Percentiles rank a stretch among this genome's conserved stretches.
phyloP scores from a whole-genome alignment of 2,329 filamentous ascomycete genomes.

The Diaporthe sp. region DNA sequence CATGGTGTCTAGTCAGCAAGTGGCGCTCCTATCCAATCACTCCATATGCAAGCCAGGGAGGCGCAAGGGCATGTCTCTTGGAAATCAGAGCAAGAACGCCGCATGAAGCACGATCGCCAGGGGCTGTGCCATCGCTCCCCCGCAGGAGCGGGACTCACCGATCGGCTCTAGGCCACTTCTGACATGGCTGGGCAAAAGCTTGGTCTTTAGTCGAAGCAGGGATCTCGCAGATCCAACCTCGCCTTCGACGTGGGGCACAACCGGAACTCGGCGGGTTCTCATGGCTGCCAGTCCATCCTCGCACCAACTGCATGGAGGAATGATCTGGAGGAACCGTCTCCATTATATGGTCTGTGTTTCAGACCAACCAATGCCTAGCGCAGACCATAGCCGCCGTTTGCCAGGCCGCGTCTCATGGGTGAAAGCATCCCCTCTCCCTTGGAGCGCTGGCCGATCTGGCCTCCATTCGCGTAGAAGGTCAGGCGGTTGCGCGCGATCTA shows the following conservation, averaged over 20 bases:
- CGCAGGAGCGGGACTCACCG: not conserved
- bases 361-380: not conserved
- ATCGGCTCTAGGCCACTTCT: constrained; percentile 30
- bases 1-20: not conserved
- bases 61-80: not conserved
- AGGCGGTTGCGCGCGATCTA: not conserved
- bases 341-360: not conserved
- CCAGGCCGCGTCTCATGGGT: too few relatives aligned
- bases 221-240: not conserved
- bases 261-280: not conserved
- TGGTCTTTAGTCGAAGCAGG: constrained; percentile 25
- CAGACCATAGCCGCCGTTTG: not conserved
- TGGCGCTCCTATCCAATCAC: not conserved
- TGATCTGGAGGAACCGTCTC: not conserved
- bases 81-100: not conserved
- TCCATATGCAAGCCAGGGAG: not conserved
- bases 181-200: constrained; percentile 37
- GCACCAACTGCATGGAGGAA: not conserved
- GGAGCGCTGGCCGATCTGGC: not conserved
- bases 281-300: not conserved
- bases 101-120: not conserved
- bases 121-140: not conserved
- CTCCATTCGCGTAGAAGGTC: not conserved
- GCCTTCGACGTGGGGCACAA: not conserved
- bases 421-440: too few relatives aligned